Conservation (phyloP, 345 rosid species). For the Dovyalis caffra region DNA sequence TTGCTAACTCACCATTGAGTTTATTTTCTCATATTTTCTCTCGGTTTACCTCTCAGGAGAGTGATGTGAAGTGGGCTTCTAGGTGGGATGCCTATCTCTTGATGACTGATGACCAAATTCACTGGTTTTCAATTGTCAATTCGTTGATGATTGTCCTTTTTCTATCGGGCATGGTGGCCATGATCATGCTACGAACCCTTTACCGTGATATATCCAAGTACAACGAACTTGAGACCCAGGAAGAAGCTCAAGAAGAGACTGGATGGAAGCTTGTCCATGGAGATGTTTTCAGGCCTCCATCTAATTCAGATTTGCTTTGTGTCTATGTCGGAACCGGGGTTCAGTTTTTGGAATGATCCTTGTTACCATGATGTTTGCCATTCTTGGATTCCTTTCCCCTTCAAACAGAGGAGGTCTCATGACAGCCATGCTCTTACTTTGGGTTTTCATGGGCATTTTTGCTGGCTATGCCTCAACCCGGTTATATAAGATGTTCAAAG, state of each 20-base stretch:
- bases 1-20: not conserved
- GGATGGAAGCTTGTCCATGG: slow-evolving; percentile 87
- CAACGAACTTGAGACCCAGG: slow-evolving; percentile 79
- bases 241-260: slow-evolving; percentile 88
- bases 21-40: not conserved
- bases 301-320: slow-evolving; percentile 61
- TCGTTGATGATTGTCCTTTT: slow-evolving; percentile 81
- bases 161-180: slow-evolving; percentile 84
- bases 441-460: slow-evolving; percentile 84
- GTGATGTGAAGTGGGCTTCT: slow-evolving; percentile 85
- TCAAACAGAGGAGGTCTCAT: slow-evolving; percentile 84
- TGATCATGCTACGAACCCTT: slow-evolving; percentile 77
- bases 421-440: slow-evolving; percentile 81
- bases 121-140: slow-evolving; percentile 82
- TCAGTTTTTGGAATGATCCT: slow-evolving; percentile 75
- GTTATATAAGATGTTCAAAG: slow-evolving; percentile 73
- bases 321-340: slow-evolving; percentile 75
- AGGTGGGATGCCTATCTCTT: slow-evolving; percentile 89
- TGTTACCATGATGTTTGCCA: slow-evolving; percentile 72
- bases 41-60: slow-evolving; percentile 43
- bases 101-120: slow-evolving; percentile 77
- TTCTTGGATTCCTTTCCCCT: slow-evolving; percentile 77
- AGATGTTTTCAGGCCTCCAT: slow-evolving; percentile 76
- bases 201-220: slow-evolving; percentile 81
- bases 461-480: slow-evolving; percentile 68